Evolutionary conservation across 1,139 yeast species (phyloP).

Genomic region (Geotrichum macrosporum): DNA sequence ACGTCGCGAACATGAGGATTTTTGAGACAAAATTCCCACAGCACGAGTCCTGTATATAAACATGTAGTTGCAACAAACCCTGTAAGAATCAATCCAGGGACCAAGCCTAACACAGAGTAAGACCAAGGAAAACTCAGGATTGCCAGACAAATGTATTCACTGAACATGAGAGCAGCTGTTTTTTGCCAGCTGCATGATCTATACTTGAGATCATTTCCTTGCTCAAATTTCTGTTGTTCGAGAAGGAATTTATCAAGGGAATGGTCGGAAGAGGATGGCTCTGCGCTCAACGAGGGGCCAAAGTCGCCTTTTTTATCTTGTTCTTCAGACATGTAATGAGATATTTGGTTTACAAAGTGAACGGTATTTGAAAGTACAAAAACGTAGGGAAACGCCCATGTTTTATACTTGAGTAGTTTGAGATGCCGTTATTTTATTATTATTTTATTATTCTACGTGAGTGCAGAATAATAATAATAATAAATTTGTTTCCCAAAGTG

Average conservation of each 20-base stretch:
- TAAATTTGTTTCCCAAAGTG: too few species aligned
- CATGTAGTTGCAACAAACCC: constrained; percentile 49
- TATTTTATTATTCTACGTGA: too few species aligned
- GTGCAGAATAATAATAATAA: too few species aligned
- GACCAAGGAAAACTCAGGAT: constrained; percentile 65
- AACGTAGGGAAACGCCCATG: too few species aligned
- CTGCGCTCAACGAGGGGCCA: neutral
- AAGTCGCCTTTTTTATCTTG: neutral
- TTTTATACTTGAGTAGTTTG: too few species aligned
- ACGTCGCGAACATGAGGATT: constrained; percentile 51
- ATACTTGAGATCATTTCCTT: constrained; percentile 43
- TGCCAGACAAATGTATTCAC: constrained; percentile 60
- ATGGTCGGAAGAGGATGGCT: neutral
- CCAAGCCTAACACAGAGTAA: constrained; percentile 54
- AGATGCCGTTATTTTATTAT: too few species aligned
- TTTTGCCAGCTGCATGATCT: constrained; percentile 54
- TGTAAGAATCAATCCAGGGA: constrained; percentile 56
- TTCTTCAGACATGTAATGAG: too few species aligned
- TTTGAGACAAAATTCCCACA: constrained; percentile 52
- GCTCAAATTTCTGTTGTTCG: constrained; percentile 34
- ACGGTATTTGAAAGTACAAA: too few species aligned
- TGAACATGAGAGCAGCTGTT: constrained; percentile 54
- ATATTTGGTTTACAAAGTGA: too few species aligned
- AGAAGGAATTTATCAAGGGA: constrained; percentile 34
- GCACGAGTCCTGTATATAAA: constrained; percentile 51